Conservation (phyloP, 768 basidiomycete species). For the Phylloporus sp. region DNA sequence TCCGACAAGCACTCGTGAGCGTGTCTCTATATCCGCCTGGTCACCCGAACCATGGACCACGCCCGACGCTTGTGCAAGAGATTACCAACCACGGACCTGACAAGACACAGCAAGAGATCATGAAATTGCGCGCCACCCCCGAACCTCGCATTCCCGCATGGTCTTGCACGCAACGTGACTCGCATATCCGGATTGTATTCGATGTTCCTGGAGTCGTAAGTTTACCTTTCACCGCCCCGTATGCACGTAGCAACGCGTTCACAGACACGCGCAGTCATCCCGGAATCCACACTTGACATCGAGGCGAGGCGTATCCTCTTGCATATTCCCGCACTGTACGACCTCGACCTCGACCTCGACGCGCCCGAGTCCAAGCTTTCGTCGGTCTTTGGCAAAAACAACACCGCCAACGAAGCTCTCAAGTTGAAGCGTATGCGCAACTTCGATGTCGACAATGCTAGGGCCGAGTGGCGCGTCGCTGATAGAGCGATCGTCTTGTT, state of each 20-base stretch:
- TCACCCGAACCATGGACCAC: conserved; percentile 14
- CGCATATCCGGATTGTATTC: conserved; percentile 45
- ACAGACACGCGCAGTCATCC: conserved; percentile 46
- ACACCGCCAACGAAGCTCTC: conserved; percentile 31
- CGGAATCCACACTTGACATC: conserved; percentile 55
- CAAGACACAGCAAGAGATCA: conserved; percentile 35
- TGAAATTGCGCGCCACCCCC: conserved; percentile 29
- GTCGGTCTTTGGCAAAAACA: conserved; percentile 15
- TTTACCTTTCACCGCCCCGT: conserved; percentile 13
- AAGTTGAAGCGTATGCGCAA: conserved; percentile 53
- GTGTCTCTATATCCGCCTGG: conserved; percentile 33
- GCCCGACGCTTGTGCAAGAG: conserved; percentile 22
- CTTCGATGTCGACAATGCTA: conserved; percentile 57
- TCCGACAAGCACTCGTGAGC: conserved; percentile 56
- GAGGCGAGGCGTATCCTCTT: conserved; percentile 57
- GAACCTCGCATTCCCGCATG: conserved; percentile 37
- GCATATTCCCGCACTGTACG: conserved; percentile 41
- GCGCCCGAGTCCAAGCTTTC: conserved; percentile 52
- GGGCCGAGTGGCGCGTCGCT: conserved; percentile 63
- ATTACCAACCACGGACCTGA: conserved; percentile 32
- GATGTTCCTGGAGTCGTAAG: conserved; percentile 56
- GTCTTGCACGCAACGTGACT: conserved; percentile 46
- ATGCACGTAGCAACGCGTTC: conserved; percentile 5
- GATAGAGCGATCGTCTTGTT: conserved; percentile 46
- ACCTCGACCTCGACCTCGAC: conserved; percentile 55